Evolutionary conservation across 331 rosid genomes (phyloP).

Genomic region (Telfairia occidentalis): DNA sequence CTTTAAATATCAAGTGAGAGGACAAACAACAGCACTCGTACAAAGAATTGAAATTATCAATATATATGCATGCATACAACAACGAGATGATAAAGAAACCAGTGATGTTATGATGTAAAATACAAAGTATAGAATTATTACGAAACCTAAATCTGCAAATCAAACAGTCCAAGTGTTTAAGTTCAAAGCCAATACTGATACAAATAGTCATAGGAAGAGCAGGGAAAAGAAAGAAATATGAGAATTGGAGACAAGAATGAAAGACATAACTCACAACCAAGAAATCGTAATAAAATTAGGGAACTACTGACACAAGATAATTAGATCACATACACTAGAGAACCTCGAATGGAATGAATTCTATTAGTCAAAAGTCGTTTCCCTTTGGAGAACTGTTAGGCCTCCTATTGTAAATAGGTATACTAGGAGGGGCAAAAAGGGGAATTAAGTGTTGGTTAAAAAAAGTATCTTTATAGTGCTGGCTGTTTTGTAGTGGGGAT

Average conservation of each 20-base stretch:
- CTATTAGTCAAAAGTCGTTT: not conserved
- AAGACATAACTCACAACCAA: not conserved
- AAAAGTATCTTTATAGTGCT: too few species aligned
- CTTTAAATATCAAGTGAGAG: conserved; percentile 9
- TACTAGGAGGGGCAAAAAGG: too few species aligned
- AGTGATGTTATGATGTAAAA: conserved; percentile 3
- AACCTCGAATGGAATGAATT: not conserved
- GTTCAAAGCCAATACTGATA: not conserved
- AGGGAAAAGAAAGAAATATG: not conserved
- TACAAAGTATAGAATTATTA: not conserved
- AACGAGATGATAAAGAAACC: not conserved
- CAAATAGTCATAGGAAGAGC: not conserved
- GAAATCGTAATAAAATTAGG: conserved; percentile 1
- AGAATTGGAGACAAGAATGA: not conserved
- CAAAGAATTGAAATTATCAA: not conserved
- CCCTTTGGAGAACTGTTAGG: not conserved
- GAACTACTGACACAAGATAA: not conserved
- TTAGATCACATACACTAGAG: not conserved
- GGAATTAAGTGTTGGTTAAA: too few species aligned
- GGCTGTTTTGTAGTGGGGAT: too few species aligned
- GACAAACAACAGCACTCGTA: not conserved
- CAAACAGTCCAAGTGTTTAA: not conserved
- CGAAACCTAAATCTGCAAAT: not conserved
- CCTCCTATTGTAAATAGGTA: too few species aligned
- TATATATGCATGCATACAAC: not conserved